Evolutionary conservation across 2,329 filamentous ascomycete species (phyloP), one percentile per base, ranked within the genome.

Genomic region (Paecilomyces sp.): DNA sequence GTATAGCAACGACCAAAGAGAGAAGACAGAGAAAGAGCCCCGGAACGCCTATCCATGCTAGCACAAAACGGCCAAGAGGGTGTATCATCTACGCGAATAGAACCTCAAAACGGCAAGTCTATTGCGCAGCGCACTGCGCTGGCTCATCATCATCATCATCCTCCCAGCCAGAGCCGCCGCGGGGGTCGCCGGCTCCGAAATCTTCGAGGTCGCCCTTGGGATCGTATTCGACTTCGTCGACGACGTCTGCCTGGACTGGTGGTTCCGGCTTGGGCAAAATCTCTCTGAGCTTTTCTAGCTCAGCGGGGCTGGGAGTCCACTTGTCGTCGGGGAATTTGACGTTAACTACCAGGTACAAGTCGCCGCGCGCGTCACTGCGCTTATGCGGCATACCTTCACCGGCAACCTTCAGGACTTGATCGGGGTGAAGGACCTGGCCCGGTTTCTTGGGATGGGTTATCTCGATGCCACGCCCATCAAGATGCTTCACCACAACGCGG

Each of bases 321-420:
- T 87, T 89, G 67, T 93, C 87, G 67, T 92, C 86, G 2, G 94
- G 94, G 79, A 97, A 97, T 58, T 91, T 84, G 63, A 99, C 84
- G 68, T 94, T 88, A 64, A 97, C 88, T 41, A 89, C 79, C 51
- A 99, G 81, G 76, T 93, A 99, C 18, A 99, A 79, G 70, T 97
- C 92, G 52, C 94, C 94, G 72, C 86, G 91, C 3, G 79, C 71
- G 47, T 99, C 94, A 63, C 88, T 90, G 60, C 88, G 87, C 82
- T 97, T 97, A 67, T 88, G 76, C 1, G 94, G 94, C 94, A 99
- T 99, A 61, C 94, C 94, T 78, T 99, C 94, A 28, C 91, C 92
- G 1, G 82, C 76, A 1, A 99, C 80, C 79, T 92, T 96, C 67
- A 99, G 82, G 7, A 93, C 85, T 71, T 99, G 90, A 28, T 87